Base-by-base conservation (phyloP, 164 flowering plant genomes). In the Kalanchoe fedtschenkoi region DNA sequence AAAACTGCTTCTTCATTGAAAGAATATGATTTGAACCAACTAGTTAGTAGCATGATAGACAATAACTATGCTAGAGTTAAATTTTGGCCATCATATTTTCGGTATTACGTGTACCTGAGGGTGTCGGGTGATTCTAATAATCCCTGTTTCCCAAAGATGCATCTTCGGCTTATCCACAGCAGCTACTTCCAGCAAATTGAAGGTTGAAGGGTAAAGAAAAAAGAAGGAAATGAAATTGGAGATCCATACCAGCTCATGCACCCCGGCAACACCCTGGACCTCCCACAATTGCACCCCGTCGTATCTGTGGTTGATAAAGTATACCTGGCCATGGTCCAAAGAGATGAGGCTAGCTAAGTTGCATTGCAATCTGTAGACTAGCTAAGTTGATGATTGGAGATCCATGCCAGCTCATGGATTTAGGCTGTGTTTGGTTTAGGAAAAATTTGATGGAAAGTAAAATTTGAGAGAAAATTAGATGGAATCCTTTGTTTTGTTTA, bases 141-240 rank as follows among this genome's bases (percentile, higher is more conserved):
- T 83, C 55, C 99, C 99, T 15, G 96, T 93, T 71, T 93, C 99
- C 99, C 99, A 93, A 34, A 93, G 86, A 77, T 93, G 99, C 92
- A 93, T 72, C 68, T 87, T 87, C 32, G 99, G 97, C 79, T 93
- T 85, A 67, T 93, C 97, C 67, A 93, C 97, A 10, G 99, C 97
- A 39, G 99, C 97, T 5, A 93, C 97, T 75, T 93, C 99, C 53
- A 93, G 67, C 47, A 93, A 76, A 67, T 90, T 93, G 64, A 93
- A 93, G 24, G 99, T 93, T 19, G 99, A 93, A 29, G 99, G 99
- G 69, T 90, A 93, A 6, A 93, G 88, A 71, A 93, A 83, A 59
- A 88, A 54, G 82, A 93, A 93, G 58, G 99, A 93, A 44, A 90
- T 68, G 66, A 93, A 90, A 66, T 68, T 65, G 26, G 83, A 67